A percentile compares a stretch with the other conserved stretches of the same genome.
Conservation (phyloP, 352 stramenopile genomes). For the Globisporangium okanoganense region DNA sequence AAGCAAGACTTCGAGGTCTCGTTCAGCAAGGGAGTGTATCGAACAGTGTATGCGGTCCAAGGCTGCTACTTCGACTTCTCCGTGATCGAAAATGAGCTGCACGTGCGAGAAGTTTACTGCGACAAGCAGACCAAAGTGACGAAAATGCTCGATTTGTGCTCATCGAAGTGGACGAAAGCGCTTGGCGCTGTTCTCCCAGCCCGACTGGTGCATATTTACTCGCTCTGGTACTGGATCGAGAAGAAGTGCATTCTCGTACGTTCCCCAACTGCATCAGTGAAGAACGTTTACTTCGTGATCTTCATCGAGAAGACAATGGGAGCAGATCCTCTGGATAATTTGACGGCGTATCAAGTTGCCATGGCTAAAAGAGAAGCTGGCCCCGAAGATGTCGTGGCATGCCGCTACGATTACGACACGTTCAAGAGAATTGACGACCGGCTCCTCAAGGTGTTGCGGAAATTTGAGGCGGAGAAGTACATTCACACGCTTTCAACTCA, state of each 20-base stretch:
- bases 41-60: conserved; percentile 21
- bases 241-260: conserved; percentile 35
- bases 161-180: conserved; percentile 19
- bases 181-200: conserved; percentile 23
- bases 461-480: conserved; percentile 37
- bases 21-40: conserved; percentile 23
- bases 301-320: background rate
- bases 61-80: conserved; percentile 38
- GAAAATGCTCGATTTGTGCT: conserved; percentile 33
- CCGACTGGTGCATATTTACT: conserved; percentile 30
- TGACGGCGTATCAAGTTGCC: conserved; percentile 30
- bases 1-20: conserved; percentile 50
- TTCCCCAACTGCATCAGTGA: conserved; percentile 10
- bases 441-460: conserved; percentile 22
- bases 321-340: conserved; percentile 4
- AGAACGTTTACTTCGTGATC: conserved; percentile 3
- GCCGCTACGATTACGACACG: conserved; percentile 17
- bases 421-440: conserved; percentile 19
- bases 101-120: conserved; percentile 29
- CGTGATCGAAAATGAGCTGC: conserved; percentile 19
- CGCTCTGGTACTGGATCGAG: conserved; percentile 52
- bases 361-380: conserved; percentile 19
- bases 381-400: conserved; percentile 14
- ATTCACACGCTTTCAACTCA: conserved; percentile 28
- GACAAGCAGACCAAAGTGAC: background rate